Evolutionary conservation across 2,329 filamentous ascomycete genomes (phyloP).

Genomic region (Colletotrichum chrysophilum): DNA sequence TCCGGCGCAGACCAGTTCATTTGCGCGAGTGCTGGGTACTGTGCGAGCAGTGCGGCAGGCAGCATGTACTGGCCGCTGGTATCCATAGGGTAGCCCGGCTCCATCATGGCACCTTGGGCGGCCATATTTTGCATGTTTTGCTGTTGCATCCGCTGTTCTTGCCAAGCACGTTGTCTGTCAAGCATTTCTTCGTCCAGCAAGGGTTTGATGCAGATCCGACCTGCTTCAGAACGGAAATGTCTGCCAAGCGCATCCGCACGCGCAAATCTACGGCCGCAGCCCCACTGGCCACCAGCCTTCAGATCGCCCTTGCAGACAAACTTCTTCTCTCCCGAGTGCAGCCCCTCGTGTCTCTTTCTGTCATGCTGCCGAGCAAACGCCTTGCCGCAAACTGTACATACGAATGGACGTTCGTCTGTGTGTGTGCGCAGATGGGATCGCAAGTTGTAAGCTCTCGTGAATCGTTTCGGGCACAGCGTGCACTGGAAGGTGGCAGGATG

Average conservation of each 20-base stretch:
- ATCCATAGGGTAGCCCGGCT: slow-evolving; percentile 65
- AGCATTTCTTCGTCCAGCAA: slow-evolving; percentile 91
- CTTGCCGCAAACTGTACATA: slow-evolving; percentile 96
- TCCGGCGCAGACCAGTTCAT: slow-evolving; percentile 78
- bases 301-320: slow-evolving; percentile 95
- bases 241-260: slow-evolving; percentile 92
- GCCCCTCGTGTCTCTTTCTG: slow-evolving; percentile 92
- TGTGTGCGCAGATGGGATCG: slow-evolving; percentile 95
- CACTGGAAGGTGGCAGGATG: slow-evolving; percentile 98
- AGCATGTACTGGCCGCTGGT: slow-evolving; percentile 67
- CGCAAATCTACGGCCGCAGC: slow-evolving; percentile 90
- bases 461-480: slow-evolving; percentile 89
- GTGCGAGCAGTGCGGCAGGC: slow-evolving; percentile 86
- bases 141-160: slow-evolving; percentile 73
- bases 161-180: slow-evolving; percentile 77
- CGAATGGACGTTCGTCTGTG: slow-evolving; percentile 95
- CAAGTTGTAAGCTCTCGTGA: slow-evolving; percentile 95
- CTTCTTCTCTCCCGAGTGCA: slow-evolving; percentile 98
- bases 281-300: slow-evolving; percentile 84
- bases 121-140: slow-evolving; percentile 66
- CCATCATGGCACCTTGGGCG: slow-evolving; percentile 60
- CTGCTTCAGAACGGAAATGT: slow-evolving; percentile 95
- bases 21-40: slow-evolving; percentile 91
- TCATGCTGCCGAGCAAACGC: slow-evolving; percentile 98
- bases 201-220: slow-evolving; percentile 96